Evolutionary conservation across 192 early-diverging fungal genomes (phyloP).

Genomic region (Mortierella antarctica): DNA sequence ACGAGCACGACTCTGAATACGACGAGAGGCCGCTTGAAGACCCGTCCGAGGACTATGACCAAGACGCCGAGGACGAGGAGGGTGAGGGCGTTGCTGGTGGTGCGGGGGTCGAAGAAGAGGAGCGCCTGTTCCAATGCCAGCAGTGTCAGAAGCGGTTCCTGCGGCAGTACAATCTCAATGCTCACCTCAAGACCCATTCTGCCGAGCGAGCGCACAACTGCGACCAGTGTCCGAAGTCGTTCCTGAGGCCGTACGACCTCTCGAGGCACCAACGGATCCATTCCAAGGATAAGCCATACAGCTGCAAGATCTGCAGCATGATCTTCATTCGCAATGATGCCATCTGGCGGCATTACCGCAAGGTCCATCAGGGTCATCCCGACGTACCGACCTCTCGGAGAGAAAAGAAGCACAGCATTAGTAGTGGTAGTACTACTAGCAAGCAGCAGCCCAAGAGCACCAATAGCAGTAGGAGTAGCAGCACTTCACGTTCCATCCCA

Average conservation of each 20-base stretch:
- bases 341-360: constrained; percentile 80
- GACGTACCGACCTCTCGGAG: constrained; percentile 31
- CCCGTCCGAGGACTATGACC: not conserved
- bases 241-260: constrained; percentile 62
- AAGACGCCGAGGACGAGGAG: not conserved
- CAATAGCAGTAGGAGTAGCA: too few species aligned
- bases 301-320: constrained; percentile 72
- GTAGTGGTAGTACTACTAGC: too few species aligned
- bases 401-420: constrained; percentile 9
- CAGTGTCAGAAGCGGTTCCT: constrained; percentile 23
- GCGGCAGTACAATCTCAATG: constrained; percentile 51
- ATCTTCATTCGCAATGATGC: constrained; percentile 83
- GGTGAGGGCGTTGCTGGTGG: not conserved
- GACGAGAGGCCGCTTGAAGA: not conserved
- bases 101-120: not conserved
- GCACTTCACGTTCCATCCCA: too few species aligned
- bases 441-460: too few species aligned
- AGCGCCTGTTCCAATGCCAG: constrained; percentile 26
- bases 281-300: constrained; percentile 75
- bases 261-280: constrained; percentile 86
- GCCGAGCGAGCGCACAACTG: constrained; percentile 13
- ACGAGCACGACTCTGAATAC: not conserved
- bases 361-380: constrained; percentile 28
- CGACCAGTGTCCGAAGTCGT: constrained; percentile 4
- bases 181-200: constrained; percentile 35